Base-by-base conservation (phyloP, 2,329 filamentous ascomycete species). In the Grosmannia huntii region DNA sequence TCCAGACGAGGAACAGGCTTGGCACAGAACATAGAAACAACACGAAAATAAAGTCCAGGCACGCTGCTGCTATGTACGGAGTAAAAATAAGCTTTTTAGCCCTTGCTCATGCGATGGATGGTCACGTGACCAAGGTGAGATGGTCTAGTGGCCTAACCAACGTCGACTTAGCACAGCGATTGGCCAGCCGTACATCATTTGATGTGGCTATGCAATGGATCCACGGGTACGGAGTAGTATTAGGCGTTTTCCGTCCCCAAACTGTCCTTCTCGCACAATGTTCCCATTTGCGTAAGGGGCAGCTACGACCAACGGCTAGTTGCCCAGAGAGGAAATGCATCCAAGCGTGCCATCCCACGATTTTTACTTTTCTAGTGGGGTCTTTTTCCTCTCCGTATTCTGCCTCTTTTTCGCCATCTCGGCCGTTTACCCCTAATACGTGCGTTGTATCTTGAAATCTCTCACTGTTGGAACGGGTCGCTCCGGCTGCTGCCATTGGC, bases 401-500 rank as follows among this genome's bases (percentile, higher is more conserved):
- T 44, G 41, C 7, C 7, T 44, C 19, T 44, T 44, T 33, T 33
- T 33, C 10, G 19, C 41, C 41, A n/a, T n/a, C 12, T 41, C 38
- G 19, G 41, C 16, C 41, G 19, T 44, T 44, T 44, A 44, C 16
- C 16, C 41, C 41, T 44, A n/a, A n/a, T 44, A 7, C 21, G 16
- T 44, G 41, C 41, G 19, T 44, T 5, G 41, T 10, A n/a, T n/a
- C n/a, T n/a, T n/a, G n/a, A n/a, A n/a, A n/a, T n/a, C n/a, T n/a
- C n/a, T n/a, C n/a, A 7, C 48, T 23, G 23, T 3, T 50, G 53
- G 53, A 25, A 33, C 3, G 21, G 38, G 19, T 41, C 21, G 27
- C 28, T n/a, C 49, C 5, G 41, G 41, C 41, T n/a, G 41, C 6
- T 55, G 33, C 56, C 28, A 63, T 61, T 62, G 62, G 62, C n/a